These are phyloP conservation scores for Cladosporium sp. DNA, from an alignment of 2,329 filamentous ascomycete genomes.

Conservation along the genomic window DNA sequence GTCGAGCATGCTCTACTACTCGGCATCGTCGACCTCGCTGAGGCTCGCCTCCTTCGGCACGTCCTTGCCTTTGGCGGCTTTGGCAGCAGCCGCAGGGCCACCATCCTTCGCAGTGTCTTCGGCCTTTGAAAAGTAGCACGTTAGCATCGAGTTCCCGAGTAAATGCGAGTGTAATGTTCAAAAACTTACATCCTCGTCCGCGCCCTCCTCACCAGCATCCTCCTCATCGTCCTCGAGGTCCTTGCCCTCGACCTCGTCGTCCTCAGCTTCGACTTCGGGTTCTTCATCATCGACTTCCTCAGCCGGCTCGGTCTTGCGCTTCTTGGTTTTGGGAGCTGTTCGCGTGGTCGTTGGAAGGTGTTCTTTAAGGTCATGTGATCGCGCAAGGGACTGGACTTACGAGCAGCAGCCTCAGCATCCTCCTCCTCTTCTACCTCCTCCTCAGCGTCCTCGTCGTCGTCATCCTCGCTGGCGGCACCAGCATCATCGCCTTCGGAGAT, in stretches of 20 bases:
- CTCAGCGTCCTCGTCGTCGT: slow-evolving; percentile 26
- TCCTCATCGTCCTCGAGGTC: slow-evolving; percentile 26
- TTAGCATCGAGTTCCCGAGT: not conserved
- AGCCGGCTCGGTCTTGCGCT: slow-evolving; percentile 31
- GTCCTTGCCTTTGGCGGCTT: slow-evolving; percentile 30
- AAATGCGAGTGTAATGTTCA: slow-evolving; percentile 9
- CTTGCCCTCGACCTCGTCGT: slow-evolving; percentile 25
- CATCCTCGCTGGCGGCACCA: slow-evolving; percentile 12
- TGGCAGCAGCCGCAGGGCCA: slow-evolving; percentile 34
- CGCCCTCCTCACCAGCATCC: slow-evolving; percentile 24
- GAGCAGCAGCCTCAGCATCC: not conserved
- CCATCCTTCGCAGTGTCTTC: slow-evolving; percentile 31
- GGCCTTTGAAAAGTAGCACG: slow-evolving; percentile 20
- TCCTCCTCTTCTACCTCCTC: slow-evolving; percentile 21
- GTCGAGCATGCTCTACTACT: slow-evolving; percentile 10
- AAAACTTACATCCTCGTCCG: slow-evolving; percentile 24
- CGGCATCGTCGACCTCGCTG: slow-evolving; percentile 33
- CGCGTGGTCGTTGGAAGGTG: not conserved
- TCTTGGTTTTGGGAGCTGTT: slow-evolving; percentile 32
- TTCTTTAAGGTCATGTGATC: not conserved
- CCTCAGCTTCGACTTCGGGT: slow-evolving; percentile 19
- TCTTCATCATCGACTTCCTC: slow-evolving; percentile 25
- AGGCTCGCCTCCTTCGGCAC: slow-evolving; percentile 36
- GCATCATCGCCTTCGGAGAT: slow-evolving; percentile 17
- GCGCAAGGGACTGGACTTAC: slow-evolving; percentile 11